These are phyloP conservation scores for Sicyos baderoa DNA, from an alignment of 306 rosid genomes.

Conservation along the genomic window DNA sequence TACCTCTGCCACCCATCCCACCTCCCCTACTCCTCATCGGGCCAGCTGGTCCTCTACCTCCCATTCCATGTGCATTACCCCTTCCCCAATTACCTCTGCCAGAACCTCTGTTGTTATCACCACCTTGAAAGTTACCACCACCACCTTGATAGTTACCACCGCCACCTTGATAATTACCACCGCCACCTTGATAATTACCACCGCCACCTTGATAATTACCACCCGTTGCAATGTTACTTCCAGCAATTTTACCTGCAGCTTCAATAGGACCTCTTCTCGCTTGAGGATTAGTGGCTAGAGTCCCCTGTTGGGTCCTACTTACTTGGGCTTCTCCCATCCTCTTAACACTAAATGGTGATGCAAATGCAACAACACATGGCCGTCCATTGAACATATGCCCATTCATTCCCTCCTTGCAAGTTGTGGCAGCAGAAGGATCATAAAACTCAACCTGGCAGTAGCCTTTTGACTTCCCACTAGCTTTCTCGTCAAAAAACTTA, in stretches of 20 bases:
- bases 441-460: constrained; percentile 93
- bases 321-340: constrained; percentile 95
- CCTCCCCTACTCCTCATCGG: constrained; percentile 75
- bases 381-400: constrained; percentile 80
- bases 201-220: constrained; percentile 67
- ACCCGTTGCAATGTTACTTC: constrained; percentile 59
- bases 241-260: constrained; percentile 48
- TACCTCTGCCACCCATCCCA: constrained; percentile 82
- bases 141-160: too few species aligned
- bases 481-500: constrained; percentile 89
- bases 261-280: constrained; percentile 69
- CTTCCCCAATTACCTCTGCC: constrained; percentile 96
- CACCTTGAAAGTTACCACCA: too few species aligned
- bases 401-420: constrained; percentile 91
- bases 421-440: constrained; percentile 54
- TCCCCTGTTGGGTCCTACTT: constrained; percentile 59
- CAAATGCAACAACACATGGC: constrained; percentile 79
- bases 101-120: constrained; percentile 58
- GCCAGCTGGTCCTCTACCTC: constrained; percentile 74
- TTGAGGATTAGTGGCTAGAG: constrained; percentile 39
- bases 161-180: too few species aligned
- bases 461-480: constrained; percentile 95
- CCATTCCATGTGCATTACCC: constrained; percentile 72
- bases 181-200: too few species aligned
- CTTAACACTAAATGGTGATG: constrained; percentile 76